Evolutionary conservation across 352 stramenopile species (phyloP), one percentile per base, ranked within the genome.

Genomic region (Peronospora farinosa): DNA sequence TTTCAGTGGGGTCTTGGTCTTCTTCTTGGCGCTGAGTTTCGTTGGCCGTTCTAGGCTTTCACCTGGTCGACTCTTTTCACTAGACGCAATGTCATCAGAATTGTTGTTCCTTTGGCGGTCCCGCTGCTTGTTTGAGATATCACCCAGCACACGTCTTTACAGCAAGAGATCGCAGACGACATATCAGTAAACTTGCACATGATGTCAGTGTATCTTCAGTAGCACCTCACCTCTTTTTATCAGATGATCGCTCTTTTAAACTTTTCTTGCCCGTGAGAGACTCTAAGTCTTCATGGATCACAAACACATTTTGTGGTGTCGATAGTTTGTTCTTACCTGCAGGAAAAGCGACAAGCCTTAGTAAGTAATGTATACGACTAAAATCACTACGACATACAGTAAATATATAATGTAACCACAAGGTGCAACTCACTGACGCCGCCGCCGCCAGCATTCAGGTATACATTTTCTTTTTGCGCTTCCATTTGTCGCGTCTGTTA

Each of bases 101-200:
- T 55, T 54, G 17, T 37, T 57, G 38, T 42, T 42, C 3, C 25
- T 53, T 10, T 63, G 62, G 41, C 47, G 50, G 36, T 69, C 78
- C 19, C 63, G 65, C 37, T 85, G 74, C 40, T 80, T 74, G 63
- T 91, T 91, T 17, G 79, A 91, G 35, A 91, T 91, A 48, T 91
- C 79, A 7, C 73, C 65, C 3, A 91, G 63, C 23, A 60, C 77
- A 40, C 79, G 79, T 65, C 79, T 27, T 23, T 88, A 25, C 53
- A 65, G 42, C 28, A 46, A 42, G 9, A 40, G 27, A 11, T 37
- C 5, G 8, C 16, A 37, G 16, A 46, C 15, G 2, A 3, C 1
- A 27, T 6, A 5, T 16, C 35, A 40, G 28, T 7, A 13, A 28
- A 23, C 8, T 32, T 40, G 1, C 30, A 38, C 13, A 25, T 10